These are phyloP conservation scores for Zasmidium cellare DNA, from an alignment of 2,329 filamentous ascomycete genomes.

Conservation along the genomic window DNA sequence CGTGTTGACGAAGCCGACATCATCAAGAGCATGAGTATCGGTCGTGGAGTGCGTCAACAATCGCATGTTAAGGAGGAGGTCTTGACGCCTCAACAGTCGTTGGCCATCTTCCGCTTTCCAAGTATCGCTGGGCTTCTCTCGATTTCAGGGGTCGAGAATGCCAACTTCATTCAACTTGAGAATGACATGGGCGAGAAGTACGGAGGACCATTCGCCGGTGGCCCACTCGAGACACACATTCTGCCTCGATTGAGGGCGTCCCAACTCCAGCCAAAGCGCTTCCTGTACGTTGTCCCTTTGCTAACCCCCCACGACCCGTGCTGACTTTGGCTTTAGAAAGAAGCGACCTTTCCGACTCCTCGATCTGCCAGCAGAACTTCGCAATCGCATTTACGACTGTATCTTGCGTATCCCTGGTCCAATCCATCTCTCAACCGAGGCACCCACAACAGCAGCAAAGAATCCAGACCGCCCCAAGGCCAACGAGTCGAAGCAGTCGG, in stretches of 20 bases:
- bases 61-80: background rate
- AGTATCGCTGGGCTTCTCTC: slow-evolving; percentile 25
- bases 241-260: slow-evolving; percentile 5
- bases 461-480: background rate
- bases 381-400: slow-evolving; percentile 28
- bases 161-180: slow-evolving; percentile 23
- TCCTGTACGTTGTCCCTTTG: background rate
- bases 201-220: slow-evolving; percentile 30
- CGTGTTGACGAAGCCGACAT: slow-evolving; percentile 26
- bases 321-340: background rate
- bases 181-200: background rate
- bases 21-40: slow-evolving; percentile 7
- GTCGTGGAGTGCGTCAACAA: background rate
- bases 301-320: background rate
- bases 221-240: slow-evolving; percentile 30
- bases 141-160: slow-evolving; percentile 16
- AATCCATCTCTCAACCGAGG: slow-evolving; percentile 22
- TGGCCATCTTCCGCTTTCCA: slow-evolving; percentile 15
- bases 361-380: slow-evolving; percentile 29
- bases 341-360: slow-evolving; percentile 18
- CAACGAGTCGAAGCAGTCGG: slow-evolving; percentile 1
- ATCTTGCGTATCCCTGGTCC: slow-evolving; percentile 21
- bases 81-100: slow-evolving; percentile 17
- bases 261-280: background rate
- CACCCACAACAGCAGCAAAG: slow-evolving; percentile 10